phyloP scores from a whole-genome alignment of 2,329 filamentous ascomycete species.

The Coniochaeta pulveracea region DNA sequence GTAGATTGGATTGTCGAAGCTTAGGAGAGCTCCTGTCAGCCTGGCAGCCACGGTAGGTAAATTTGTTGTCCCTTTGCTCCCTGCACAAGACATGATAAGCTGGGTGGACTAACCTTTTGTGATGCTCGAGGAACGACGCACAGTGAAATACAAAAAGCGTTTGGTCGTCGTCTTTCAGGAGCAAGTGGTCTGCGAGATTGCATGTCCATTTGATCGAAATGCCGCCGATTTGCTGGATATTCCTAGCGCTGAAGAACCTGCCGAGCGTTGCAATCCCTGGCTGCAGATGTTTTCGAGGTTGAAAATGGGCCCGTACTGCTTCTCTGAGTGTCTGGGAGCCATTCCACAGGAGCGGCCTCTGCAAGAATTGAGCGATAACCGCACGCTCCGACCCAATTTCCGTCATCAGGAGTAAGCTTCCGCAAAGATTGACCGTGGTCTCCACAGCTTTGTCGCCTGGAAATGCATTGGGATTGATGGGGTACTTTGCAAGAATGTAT shows the following conservation, averaged over 20 bases:
- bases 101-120: constrained; percentile 10
- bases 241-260: constrained; percentile 13
- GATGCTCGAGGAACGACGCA: constrained; percentile 21
- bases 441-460: neutral
- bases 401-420: constrained; percentile 5
- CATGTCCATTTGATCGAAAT: constrained; percentile 23
- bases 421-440: constrained; percentile 5
- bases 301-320: neutral
- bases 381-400: constrained; percentile 4
- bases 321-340: neutral
- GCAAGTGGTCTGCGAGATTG: constrained; percentile 29
- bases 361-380: neutral
- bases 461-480: neutral
- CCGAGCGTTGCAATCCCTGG: constrained; percentile 9
- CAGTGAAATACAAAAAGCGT: constrained; percentile 27
- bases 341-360: neutral
- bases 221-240: constrained; percentile 20
- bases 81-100: too few species aligned
- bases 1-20: constrained; percentile 12
- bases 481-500: neutral
- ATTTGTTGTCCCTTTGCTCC: too few species aligned
- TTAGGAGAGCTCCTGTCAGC: too few species aligned
- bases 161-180: constrained; percentile 24
- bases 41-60: too few species aligned
- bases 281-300: neutral